Evolutionary conservation across 352 stramenopile species (phyloP).

Genomic region (Phytophthora tubulina): DNA sequence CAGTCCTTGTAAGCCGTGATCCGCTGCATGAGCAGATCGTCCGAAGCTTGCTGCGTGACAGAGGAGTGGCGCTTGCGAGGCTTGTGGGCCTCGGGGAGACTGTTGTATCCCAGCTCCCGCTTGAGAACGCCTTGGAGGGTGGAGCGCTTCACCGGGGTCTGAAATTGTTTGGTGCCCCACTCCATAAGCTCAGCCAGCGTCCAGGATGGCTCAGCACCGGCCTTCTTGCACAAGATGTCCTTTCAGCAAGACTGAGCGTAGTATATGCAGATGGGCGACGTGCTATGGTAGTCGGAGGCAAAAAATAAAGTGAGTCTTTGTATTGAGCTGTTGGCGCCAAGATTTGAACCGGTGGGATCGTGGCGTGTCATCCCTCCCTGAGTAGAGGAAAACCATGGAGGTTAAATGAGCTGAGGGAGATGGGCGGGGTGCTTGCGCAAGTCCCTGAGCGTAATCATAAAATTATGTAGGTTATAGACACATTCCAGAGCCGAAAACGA

Average conservation of each 20-base stretch:
- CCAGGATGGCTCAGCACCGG: not conserved
- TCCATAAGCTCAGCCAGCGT: not conserved
- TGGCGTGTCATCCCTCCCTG: slow-evolving; percentile 1
- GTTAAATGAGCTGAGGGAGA: not conserved
- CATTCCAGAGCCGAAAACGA: not conserved
- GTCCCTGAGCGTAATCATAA: not conserved
- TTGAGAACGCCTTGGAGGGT: not conserved
- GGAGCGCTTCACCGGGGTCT: not conserved
- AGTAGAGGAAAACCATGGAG: not conserved
- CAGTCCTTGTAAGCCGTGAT: not conserved
- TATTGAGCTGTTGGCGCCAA: not conserved
- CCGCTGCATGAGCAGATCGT: not conserved
- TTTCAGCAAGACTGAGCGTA: not conserved
- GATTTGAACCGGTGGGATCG: not conserved
- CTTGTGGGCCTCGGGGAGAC: not conserved
- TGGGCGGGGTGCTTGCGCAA: not conserved
- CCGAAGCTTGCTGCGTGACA: no score
- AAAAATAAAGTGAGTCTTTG: slow-evolving; percentile 1
- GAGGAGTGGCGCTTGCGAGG: not conserved
- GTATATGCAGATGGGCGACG: slow-evolving; percentile 1
- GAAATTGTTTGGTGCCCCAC: not conserved
- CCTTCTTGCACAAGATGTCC: not conserved
- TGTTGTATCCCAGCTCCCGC: not conserved
- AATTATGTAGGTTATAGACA: not conserved
- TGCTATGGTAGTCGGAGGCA: not conserved